These are phyloP conservation scores for Neurospora sp. DNA, from an alignment of 2,329 filamentous ascomycete species.

Conservation along the genomic window DNA sequence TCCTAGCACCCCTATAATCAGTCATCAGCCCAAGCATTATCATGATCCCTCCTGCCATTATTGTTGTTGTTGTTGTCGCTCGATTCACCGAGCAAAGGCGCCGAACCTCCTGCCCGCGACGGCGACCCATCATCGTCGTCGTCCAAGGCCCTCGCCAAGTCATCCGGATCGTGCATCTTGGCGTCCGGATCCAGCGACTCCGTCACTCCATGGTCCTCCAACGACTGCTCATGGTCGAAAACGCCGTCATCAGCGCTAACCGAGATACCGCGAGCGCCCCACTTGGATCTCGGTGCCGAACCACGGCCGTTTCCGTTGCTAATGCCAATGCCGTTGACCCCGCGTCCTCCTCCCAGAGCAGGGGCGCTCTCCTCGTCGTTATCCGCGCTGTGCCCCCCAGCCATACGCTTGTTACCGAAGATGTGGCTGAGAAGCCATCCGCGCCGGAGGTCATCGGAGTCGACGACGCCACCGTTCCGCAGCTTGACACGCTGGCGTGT, in stretches of 20 bases:
- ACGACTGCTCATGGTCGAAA: constrained; percentile 32
- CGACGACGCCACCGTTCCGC: constrained; percentile 75
- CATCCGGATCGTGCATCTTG: constrained; percentile 57
- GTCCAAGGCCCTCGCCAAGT: constrained; percentile 49
- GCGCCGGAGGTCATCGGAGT: constrained; percentile 76
- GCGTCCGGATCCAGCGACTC: constrained; percentile 48
- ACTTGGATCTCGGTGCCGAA: constrained; percentile 38
- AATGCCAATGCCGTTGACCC: constrained; percentile 7
- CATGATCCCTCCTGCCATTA: not conserved
- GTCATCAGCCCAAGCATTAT: not conserved
- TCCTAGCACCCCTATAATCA: constrained; percentile 26
- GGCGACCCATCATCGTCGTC: constrained; percentile 40
- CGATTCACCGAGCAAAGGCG: not conserved
- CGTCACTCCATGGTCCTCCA: constrained; percentile 30
- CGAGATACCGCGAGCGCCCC: constrained; percentile 56
- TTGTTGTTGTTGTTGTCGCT: not conserved
- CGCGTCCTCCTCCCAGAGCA: constrained; percentile 28
- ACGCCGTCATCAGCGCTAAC: constrained; percentile 56
- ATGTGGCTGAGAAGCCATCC: constrained; percentile 77
- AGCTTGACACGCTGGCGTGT: constrained; percentile 90
- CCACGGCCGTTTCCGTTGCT: constrained; percentile 20
- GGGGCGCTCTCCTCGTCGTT: constrained; percentile 52
- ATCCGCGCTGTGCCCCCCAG: constrained; percentile 31
- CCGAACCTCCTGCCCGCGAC: not conserved
- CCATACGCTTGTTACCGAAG: constrained; percentile 46